Evolutionary conservation across 2,329 filamentous ascomycete genomes (phyloP).

Genomic region (Cytospora mali): DNA sequence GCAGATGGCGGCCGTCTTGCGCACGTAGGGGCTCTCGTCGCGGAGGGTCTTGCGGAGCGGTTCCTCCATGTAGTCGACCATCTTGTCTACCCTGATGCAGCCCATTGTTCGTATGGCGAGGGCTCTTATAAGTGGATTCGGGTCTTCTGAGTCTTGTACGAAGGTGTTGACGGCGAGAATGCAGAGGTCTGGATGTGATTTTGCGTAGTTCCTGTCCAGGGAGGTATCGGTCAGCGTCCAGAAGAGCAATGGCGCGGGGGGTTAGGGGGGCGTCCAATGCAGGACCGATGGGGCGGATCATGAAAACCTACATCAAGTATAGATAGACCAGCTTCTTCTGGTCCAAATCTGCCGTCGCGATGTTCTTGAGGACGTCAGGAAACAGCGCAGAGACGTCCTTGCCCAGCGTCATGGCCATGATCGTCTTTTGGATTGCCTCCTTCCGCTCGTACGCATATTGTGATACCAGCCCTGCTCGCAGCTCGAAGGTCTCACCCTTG

Average conservation of each 20-base stretch:
- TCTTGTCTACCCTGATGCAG: conserved; percentile 97
- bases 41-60: conserved; percentile 92
- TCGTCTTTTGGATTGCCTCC: conserved; percentile 98
- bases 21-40: conserved; percentile 97
- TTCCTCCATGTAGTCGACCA: conserved; percentile 99
- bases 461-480: conserved; percentile 92
- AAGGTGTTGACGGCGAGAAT: conserved; percentile 99
- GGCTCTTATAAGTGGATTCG: conserved; percentile 92
- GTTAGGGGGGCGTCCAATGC: conserved; percentile 11
- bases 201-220: conserved; percentile 86
- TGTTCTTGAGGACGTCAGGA: conserved; percentile 98
- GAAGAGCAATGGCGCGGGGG: not conserved
- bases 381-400: conserved; percentile 98
- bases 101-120: conserved; percentile 98
- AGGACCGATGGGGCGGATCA: not conserved
- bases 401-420: conserved; percentile 99
- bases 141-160: conserved; percentile 98
- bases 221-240: conserved; percentile 30
- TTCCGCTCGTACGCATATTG: conserved; percentile 99
- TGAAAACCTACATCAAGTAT: conserved; percentile 79
- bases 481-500: conserved; percentile 97
- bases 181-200: conserved; percentile 96
- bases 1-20: conserved; percentile 96
- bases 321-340: conserved; percentile 99
- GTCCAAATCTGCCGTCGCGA: conserved; percentile 89